Base-by-base conservation (phyloP, 306 rosid genomes). In the Dalbergia oliveri region DNA sequence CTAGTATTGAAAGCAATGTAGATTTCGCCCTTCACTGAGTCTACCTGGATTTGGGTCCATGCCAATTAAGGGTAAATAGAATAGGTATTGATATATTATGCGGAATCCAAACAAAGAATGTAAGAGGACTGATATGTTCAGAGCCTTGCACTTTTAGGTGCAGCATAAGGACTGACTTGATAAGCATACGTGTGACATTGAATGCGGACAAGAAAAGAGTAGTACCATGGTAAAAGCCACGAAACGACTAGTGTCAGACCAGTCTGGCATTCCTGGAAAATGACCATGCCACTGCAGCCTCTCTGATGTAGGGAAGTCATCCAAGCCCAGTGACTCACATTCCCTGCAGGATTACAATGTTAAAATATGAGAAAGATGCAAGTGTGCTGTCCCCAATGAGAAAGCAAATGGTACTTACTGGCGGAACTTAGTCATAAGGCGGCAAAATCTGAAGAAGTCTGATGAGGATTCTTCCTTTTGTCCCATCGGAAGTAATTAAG, bases 201-300 rank as follows among this genome's bases (percentile, higher is more conserved):
- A 57, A 64, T 45, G 67, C 58, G 75, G 78, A 66, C 26, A 77
- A 66, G 11, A 59, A 76, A 51, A 59, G 34, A 34, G 80, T 19
- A 79, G 26, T 88, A 95, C 99, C 96, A 93, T 77, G 53, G 93
- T 90, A 68, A 90, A 91, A 75, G 99, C 98, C 62, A 95, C 99
- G 74, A 90, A 93, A 71, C 97, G 99, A 86, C 98, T 91, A 62
- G 78, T 86, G 86, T 83, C 62, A 67, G 98, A 90, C 99, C 99
- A 95, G 84, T 93, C 90, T 69, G 99, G 99, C 69, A 14, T 54
- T 81, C 82, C 90, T 41, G 97, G 99, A 87, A 89, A 72, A 81
- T 81, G 94, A 56, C 99, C 99, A 77, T 95, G 99, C 99, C 98
- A 95, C 84, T 89, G 97, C 78, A 95, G 88, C 88, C 96, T 90